Conservation (phyloP, 495 filamentous ascomycete genomes). For the Niebla homalea region DNA sequence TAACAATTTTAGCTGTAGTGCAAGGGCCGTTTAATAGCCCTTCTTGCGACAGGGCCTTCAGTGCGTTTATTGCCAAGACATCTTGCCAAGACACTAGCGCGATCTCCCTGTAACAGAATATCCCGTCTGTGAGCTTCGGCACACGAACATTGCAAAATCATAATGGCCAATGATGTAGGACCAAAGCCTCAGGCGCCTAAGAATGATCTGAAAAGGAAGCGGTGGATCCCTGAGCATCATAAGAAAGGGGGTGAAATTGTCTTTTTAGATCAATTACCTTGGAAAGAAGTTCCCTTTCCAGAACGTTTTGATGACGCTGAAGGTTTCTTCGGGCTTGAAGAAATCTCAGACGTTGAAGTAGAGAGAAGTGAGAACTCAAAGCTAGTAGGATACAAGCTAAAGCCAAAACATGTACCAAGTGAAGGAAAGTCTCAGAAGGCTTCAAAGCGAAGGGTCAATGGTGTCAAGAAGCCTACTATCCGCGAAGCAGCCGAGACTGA, state of each 20-base stretch:
- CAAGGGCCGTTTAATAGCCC: no score
- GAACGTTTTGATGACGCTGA: constrained; percentile 85
- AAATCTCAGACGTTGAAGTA: constrained; percentile 81
- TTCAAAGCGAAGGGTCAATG: not conserved
- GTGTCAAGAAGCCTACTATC: not conserved
- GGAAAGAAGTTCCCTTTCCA: constrained; percentile 71
- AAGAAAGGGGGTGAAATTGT: constrained; percentile 19
- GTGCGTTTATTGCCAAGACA: no score
- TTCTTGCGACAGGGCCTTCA: no score
- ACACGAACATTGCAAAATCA: no score
- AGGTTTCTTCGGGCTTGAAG: constrained; percentile 87
- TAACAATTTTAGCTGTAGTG: no score
- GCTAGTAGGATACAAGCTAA: constrained; percentile 27
- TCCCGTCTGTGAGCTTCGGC: no score
- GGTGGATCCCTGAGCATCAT: no score
- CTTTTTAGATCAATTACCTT: constrained; percentile 54
- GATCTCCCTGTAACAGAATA: no score
- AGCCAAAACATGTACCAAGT: not conserved
- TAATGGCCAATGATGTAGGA: no score
- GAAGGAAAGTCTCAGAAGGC: not conserved
- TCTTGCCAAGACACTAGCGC: no score
- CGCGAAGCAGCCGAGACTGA: constrained; percentile 14
- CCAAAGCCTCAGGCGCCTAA: no score
- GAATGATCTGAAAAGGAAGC: no score
- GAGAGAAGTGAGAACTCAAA: constrained; percentile 42